Conservation (phyloP, 371 early-diverging fungal species). For the Mortierella sp. region DNA sequence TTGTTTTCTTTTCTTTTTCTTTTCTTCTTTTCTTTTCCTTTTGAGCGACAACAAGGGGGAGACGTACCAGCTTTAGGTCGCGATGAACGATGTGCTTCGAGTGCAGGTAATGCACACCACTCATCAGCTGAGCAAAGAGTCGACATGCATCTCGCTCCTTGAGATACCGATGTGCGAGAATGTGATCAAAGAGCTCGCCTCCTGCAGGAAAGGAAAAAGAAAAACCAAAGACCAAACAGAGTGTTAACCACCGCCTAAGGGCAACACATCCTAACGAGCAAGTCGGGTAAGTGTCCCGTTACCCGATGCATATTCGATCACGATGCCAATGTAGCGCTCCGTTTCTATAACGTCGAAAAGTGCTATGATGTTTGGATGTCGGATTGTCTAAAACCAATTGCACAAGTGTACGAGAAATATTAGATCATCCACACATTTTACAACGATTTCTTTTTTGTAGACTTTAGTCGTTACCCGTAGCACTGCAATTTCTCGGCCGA, state of each 20-base stretch:
- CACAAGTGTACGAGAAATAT: too few species aligned
- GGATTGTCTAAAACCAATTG: conserved; percentile 85
- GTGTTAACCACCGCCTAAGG: background rate
- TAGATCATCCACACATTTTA: too few species aligned
- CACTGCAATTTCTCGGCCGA: conserved; percentile 84
- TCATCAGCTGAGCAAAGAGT: conserved; percentile 95
- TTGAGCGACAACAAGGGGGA: background rate
- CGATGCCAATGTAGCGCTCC: conserved; percentile 92
- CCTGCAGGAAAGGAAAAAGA: conserved; percentile 54
- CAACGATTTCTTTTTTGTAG: too few species aligned
- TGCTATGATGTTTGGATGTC: conserved; percentile 92
- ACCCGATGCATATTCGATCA: conserved; percentile 95
- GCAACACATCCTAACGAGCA: background rate
- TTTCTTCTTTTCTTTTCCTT: too few species aligned
- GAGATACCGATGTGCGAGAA: conserved; percentile 90
- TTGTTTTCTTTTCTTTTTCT: too few species aligned
- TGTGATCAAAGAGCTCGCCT: conserved; percentile 97
- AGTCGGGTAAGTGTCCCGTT: conserved; percentile 8
- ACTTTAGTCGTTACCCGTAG: conserved; percentile 84
- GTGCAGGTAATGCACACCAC: conserved; percentile 88
- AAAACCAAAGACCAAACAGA: background rate
- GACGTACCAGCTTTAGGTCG: conserved; percentile 91
- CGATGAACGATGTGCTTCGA: conserved; percentile 92
- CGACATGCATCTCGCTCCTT: conserved; percentile 91
- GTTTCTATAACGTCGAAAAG: conserved; percentile 97